Evolutionary conservation across 805 yeast genomes (phyloP), one percentile per base, ranked within the genome.

Genomic region (Candida silvicultrix): DNA sequence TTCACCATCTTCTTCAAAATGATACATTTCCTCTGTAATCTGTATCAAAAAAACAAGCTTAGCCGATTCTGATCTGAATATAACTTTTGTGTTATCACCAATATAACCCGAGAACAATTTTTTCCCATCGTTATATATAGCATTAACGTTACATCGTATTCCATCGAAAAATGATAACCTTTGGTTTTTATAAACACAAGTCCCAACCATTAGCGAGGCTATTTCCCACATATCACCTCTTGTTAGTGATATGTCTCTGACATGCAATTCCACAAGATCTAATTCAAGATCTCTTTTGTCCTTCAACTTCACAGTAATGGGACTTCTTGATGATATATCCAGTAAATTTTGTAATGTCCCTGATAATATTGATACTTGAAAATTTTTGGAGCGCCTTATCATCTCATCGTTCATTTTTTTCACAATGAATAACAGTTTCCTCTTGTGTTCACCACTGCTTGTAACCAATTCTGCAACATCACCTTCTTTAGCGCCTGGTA

Each of bases 11-110:
- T 90, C 97, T 64, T 94, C 98, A 64, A 94, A 94, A 62, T 89
- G 89, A 95, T 97, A 94, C 97, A 94, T 94, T 58, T 94, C 99
- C 36, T 85, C 77, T 1, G 97, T 86, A 50, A 90, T 80, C 60
- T 94, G 99, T 43, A 94, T 81, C 50, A 94, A 71, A 42, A 90
- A 85, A 15, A 88, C 77, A 46, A 92, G 68, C 46, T 85, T 78
- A 2, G 97, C 95, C 37, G 96, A 83, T 57, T 92, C 97, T 1
- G 97, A 89, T 41, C 99, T 74, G 62, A 86, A 92, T 0, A 89
- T 87, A 25, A 94, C 68, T 53, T 83, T 84, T 4, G 99, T 90
- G 23, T 78, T 70, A 18, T 71, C 72, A 2, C 90, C 86, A 41
- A 92, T 71, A 56, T 80, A 88, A 0, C 89, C 92, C 10, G 96